Percentiles rank a stretch among this genome's conserved stretches.
Evolutionary conservation across 1,139 yeast genomes (phyloP).

Genomic region (Protomyces gravidus): DNA sequence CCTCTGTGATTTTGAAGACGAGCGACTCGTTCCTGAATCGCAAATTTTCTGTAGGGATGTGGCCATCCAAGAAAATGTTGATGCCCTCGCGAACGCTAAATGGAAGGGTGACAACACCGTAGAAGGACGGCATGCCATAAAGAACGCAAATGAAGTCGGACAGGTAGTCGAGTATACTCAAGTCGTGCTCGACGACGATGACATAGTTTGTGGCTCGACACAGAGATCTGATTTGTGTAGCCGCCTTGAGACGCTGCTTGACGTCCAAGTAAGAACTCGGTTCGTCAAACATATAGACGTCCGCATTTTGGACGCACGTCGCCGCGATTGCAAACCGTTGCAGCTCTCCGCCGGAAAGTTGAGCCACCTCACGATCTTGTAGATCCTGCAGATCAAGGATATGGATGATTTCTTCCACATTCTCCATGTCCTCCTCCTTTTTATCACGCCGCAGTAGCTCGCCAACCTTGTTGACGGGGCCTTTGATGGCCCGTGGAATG

Average conservation of each 20-base stretch:
- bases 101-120: conserved; percentile 96
- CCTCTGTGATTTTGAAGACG: conserved; percentile 91
- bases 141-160: conserved; percentile 94
- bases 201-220: conserved; percentile 68
- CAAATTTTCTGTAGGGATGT: conserved; percentile 92
- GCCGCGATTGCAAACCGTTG: conserved; percentile 97
- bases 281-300: conserved; percentile 96
- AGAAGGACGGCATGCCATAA: conserved; percentile 96
- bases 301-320: conserved; percentile 92
- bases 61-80: conserved; percentile 95
- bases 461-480: conserved; percentile 82
- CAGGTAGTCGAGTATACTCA: conserved; percentile 90
- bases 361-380: conserved; percentile 76
- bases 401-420: conserved; percentile 53
- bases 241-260: conserved; percentile 97
- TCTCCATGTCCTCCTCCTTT: conserved; percentile 49
- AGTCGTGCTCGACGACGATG: conserved; percentile 96
- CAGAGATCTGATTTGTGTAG: conserved; percentile 82
- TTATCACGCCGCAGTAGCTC: conserved; percentile 52
- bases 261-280: conserved; percentile 98
- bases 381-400: conserved; percentile 70
- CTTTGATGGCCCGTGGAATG: conserved; percentile 90
- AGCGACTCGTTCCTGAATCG: conserved; percentile 93
- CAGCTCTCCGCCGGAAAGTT: conserved; percentile 95
- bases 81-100: conserved; percentile 97